Evolutionary conservation across 148 eudicot species (phyloP), one percentile per base, ranked within the genome.

Genomic region (Pharnaceum exiguum): DNA sequence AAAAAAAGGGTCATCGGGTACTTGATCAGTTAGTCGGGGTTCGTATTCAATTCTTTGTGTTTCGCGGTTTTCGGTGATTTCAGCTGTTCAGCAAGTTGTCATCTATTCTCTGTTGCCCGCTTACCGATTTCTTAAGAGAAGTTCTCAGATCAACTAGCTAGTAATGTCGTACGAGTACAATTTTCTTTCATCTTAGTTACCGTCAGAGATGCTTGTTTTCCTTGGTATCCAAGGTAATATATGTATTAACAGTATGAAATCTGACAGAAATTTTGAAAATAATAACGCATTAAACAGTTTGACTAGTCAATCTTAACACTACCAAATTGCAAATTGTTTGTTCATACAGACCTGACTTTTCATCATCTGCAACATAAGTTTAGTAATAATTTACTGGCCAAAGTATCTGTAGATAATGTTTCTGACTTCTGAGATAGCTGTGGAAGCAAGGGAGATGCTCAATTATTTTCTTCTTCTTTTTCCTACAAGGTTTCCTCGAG

Each of bases 191-290:
- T n/a, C n/a, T n/a, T n/a, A n/a, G n/a, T n/a, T n/a, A n/a, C n/a
- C n/a, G n/a, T n/a, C n/a, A 35, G 7, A 6, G 12, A 40, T 22
- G 51, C 44, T 43, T 3, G 25, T 17, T 31, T 61, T 40, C 28
- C 74, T 70, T 70, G 63, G 74, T 52, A 70, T 70, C 74, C 74
- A 70, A 70, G 74, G 64, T 48, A 63, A 57, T 55, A 52, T 13
- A 65, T 27, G 55, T 40, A 67, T 42, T 55, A 56, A 50, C 40
- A 40, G 63, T 70, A 63, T 62, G 60, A 69, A 69, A 62, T 56
- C 74, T 70, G 74, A 70, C 74, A 70, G 23, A 43, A 36, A 43
- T 55, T 38, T 62, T 39, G 26, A 56, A 56, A 19, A 21, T 23
- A 42, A 47, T 31, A 5, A 19, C 55, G 46, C 27, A 31, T 32